These are phyloP conservation scores for Corchorus capsularis DNA, from an alignment of 345 rosid species.

Conservation along the genomic window DNA sequence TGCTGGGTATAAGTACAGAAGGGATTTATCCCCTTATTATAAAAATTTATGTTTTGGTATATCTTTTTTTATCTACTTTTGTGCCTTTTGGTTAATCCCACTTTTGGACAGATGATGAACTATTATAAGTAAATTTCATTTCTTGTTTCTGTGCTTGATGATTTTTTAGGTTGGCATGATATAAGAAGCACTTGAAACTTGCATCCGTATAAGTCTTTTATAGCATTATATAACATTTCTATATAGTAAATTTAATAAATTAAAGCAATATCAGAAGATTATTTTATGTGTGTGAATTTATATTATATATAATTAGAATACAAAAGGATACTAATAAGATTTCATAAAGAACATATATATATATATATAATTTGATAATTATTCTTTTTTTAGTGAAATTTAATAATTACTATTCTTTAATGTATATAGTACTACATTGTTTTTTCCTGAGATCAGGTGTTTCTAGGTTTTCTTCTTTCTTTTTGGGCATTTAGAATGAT, in stretches of 20 bases:
- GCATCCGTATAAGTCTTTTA: no score
- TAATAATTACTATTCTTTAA: no score
- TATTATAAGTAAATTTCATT: neutral
- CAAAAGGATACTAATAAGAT: neutral
- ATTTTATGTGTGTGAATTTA: neutral
- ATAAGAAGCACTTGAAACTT: neutral
- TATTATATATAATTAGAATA: neutral
- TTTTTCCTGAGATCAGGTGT: no score
- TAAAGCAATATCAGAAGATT: neutral
- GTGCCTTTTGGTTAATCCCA: neutral
- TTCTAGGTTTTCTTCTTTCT: neutral
- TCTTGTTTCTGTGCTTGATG: neutral
- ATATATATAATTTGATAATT: neutral
- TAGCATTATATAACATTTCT: no score
- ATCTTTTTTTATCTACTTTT: neutral
- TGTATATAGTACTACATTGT: no score
- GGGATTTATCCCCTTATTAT: neutral
- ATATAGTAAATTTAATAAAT: neutral
- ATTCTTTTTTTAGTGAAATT: no score
- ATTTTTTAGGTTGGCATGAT: slow-evolving; percentile 5
- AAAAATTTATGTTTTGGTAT: neutral
- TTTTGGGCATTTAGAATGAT: neutral
- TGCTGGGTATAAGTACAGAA: no score
- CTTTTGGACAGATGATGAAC: slow-evolving; percentile 1
- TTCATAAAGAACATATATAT: neutral